Evolutionary conservation across 108 stramenopile genomes (phyloP).

Genomic region (Stephanodiscus triporus): DNA sequence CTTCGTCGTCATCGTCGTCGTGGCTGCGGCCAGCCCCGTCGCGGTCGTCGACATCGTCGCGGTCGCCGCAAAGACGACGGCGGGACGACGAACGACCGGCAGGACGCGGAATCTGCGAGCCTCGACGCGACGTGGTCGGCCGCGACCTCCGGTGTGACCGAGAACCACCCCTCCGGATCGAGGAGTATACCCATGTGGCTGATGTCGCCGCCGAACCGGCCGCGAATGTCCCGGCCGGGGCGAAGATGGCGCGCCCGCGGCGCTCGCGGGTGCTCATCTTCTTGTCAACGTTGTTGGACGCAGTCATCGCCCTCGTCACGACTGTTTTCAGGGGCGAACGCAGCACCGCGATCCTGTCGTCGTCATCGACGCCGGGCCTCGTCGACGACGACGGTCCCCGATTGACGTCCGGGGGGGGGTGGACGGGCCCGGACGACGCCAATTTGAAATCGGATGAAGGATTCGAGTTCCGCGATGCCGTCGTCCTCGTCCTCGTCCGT

Average conservation of each 20-base stretch:
- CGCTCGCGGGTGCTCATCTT: slow-evolving; percentile 41
- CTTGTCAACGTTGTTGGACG: too few relatives aligned
- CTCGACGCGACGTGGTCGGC: slow-evolving; percentile 87
- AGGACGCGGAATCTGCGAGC: slow-evolving; percentile 45
- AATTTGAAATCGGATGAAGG: slow-evolving; percentile 51
- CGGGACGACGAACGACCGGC: too few relatives aligned
- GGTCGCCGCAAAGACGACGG: too few relatives aligned
- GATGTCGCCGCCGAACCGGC: too few relatives aligned
- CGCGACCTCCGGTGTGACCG: slow-evolving; percentile 95
- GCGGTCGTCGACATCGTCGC: too few relatives aligned
- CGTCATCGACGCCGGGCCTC: slow-evolving; percentile 25
- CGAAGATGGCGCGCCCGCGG: too few relatives aligned
- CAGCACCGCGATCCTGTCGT: slow-evolving; percentile 22
- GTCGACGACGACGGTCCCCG: background rate
- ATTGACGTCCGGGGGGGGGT: slow-evolving; percentile 13
- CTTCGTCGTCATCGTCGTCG: background rate
- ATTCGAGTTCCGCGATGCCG: slow-evolving; percentile 29
- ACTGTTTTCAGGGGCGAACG: slow-evolving; percentile 51
- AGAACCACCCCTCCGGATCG: slow-evolving; percentile 97
- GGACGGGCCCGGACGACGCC: background rate
- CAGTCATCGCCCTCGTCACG: slow-evolving; percentile 39
- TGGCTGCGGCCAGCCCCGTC: too few relatives aligned
- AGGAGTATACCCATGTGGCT: slow-evolving; percentile 84
- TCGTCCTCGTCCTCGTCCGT: slow-evolving; percentile 7
- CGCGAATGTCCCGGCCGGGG: too few relatives aligned